These are phyloP conservation scores for Aspergillus proliferans DNA, from an alignment of 2,329 filamentous ascomycete species.

Conservation along the genomic window DNA sequence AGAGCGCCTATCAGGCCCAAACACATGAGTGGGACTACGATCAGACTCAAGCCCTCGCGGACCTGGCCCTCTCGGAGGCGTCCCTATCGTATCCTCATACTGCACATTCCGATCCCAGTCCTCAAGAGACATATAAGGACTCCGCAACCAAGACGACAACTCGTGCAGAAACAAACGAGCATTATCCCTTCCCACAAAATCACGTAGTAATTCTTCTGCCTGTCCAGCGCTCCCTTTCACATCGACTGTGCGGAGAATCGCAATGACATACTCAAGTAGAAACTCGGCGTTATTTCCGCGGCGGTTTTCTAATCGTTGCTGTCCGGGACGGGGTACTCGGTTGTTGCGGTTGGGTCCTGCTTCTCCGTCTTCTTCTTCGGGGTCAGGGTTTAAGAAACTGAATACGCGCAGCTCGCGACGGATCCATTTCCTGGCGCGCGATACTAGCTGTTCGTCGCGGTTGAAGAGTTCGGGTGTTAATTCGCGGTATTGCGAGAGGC, in stretches of 20 bases:
- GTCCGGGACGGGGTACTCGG: constrained; percentile 20
- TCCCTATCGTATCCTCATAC: constrained; percentile 45
- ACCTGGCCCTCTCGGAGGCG: neutral
- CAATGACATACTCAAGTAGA: constrained; percentile 76
- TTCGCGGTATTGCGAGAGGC: constrained; percentile 67
- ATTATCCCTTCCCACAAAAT: constrained; percentile 70
- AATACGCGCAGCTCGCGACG: constrained; percentile 81
- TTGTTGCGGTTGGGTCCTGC: neutral
- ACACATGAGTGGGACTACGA: constrained; percentile 20
- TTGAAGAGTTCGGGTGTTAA: constrained; percentile 63
- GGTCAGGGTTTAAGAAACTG: constrained; percentile 55
- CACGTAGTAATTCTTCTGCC: constrained; percentile 70
- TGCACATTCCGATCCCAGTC: constrained; percentile 79
- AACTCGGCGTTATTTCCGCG: constrained; percentile 71
- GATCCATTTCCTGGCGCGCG: constrained; percentile 73
- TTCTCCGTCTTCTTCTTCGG: constrained; percentile 11
- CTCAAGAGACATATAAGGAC: constrained; percentile 64
- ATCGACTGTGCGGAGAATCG: constrained; percentile 76
- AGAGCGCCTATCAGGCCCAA: constrained; percentile 10
- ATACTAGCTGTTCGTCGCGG: constrained; percentile 60
- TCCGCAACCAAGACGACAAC: constrained; percentile 72
- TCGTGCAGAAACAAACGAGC: constrained; percentile 78
- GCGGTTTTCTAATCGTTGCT: constrained; percentile 33
- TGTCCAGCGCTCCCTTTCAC: constrained; percentile 71
- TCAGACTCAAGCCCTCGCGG: constrained; percentile 4